phyloP scores from a whole-genome alignment of 352 stramenopile genomes.

The Phytophthora meadii region DNA sequence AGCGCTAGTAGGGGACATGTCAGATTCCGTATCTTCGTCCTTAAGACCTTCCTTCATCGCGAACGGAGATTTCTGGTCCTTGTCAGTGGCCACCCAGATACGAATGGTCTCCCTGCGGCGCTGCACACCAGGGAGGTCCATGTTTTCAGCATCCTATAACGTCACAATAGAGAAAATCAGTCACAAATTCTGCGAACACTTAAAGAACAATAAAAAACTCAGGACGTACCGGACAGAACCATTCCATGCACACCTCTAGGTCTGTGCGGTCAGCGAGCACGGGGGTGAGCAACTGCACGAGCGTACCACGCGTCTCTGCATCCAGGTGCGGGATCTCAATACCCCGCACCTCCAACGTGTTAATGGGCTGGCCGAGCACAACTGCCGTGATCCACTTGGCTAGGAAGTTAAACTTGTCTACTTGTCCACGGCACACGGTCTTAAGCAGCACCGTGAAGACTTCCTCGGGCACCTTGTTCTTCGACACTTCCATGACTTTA shows the following conservation, averaged over 20 bases:
- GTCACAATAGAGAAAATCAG: conserved; percentile 18
- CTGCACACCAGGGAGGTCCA: conserved; percentile 59
- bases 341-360: conserved; percentile 75
- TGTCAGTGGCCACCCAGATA: conserved; percentile 89
- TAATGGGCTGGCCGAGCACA: conserved; percentile 72
- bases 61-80: conserved; percentile 88
- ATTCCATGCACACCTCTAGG: conserved; percentile 89
- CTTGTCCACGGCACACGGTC: conserved; percentile 83
- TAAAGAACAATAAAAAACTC: conserved; percentile 24
- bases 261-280: conserved; percentile 83
- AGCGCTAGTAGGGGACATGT: conserved; percentile 57
- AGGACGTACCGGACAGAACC: conserved; percentile 77
- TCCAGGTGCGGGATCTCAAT: conserved; percentile 89
- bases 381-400: conserved; percentile 87
- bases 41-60: conserved; percentile 49
- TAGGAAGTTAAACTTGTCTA: conserved; percentile 91
- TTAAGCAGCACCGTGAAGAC: conserved; percentile 86
- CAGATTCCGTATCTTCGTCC: conserved; percentile 74
- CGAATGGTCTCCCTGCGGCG: conserved; percentile 81
- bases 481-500: conserved; percentile 76
- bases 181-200: conserved; percentile 12
- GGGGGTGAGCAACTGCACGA: conserved; percentile 83
- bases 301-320: conserved; percentile 65
- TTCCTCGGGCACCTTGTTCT: conserved; percentile 81
- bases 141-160: conserved; percentile 67